Percentiles rank a stretch among this genome's conserved stretches.
Conservation (phyloP, 139 green algal species). For the Penium margaritaceum region DNA sequence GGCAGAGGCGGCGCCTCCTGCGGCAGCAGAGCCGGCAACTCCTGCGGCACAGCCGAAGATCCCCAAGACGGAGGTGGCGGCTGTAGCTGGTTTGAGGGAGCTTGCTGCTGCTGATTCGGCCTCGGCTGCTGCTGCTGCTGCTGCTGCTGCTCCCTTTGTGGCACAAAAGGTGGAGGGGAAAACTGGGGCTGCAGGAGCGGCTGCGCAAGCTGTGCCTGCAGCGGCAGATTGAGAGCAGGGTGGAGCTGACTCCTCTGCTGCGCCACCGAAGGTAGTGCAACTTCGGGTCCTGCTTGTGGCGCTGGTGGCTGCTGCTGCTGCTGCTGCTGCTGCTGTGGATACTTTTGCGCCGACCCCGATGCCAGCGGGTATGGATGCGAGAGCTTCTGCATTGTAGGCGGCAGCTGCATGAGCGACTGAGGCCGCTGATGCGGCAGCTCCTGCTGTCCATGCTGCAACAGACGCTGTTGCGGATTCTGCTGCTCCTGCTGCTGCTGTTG, state of each 20-base stretch:
- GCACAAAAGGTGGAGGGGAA: too few relatives aligned
- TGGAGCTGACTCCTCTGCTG: constrained; percentile 2
- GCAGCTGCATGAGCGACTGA: too few relatives aligned
- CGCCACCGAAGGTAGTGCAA: not conserved
- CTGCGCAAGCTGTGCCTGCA: not conserved
- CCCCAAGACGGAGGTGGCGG: too few relatives aligned
- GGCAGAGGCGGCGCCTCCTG: not conserved
- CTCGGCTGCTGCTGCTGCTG: constrained; percentile 3
- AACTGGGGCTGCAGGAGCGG: constrained; percentile 3
- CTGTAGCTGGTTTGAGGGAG: not conserved
- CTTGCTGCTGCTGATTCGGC: not conserved
- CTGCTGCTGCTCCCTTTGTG: not conserved
- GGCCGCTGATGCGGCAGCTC: not conserved
- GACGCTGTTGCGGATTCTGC: not conserved
- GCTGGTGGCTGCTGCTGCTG: constrained; percentile 7
- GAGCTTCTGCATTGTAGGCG: too few relatives aligned
- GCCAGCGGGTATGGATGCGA: too few relatives aligned
- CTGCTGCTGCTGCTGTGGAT: not conserved
- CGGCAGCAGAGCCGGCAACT: too few relatives aligned
- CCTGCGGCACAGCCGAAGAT: too few relatives aligned
- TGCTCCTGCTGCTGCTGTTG: not conserved
- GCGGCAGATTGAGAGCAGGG: not conserved
- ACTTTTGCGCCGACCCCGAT: too few relatives aligned
- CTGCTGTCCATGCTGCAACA: not conserved
- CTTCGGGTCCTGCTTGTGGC: not conserved